phyloP scores from a whole-genome alignment of 768 basidiomycete species.

The Chalciporus pseudorubinellus region DNA sequence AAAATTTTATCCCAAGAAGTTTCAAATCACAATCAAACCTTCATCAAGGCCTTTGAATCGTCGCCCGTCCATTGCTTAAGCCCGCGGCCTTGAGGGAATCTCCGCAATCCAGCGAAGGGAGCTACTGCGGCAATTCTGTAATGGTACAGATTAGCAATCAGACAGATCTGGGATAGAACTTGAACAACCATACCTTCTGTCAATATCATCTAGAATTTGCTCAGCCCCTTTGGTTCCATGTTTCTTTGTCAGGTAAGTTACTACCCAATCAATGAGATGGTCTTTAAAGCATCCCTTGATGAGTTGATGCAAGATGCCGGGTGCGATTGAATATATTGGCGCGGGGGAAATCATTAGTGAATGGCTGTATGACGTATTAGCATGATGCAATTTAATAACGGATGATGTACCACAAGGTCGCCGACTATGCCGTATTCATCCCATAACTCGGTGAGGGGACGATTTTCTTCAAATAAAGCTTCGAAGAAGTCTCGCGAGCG shows the following conservation, averaged over 20 bases:
- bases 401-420: constrained; percentile 6
- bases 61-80: constrained; percentile 40
- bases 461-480: too few relatives aligned
- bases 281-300: constrained; percentile 37
- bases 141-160: too few relatives aligned
- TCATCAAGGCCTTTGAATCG: constrained; percentile 39
- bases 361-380: constrained; percentile 29
- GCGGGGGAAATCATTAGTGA: constrained; percentile 31
- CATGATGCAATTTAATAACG: too few relatives aligned
- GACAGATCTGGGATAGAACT: neutral
- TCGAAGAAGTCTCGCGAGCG: too few relatives aligned
- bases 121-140: constrained; percentile 32
- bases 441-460: constrained; percentile 20
- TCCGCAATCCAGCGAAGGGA: constrained; percentile 26
- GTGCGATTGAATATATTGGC: constrained; percentile 33
- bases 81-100: constrained; percentile 30
- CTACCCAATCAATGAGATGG: constrained; percentile 34
- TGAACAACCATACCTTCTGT: constrained; percentile 28
- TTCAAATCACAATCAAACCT: too few relatives aligned
- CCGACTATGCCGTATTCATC: constrained; percentile 8
- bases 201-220: constrained; percentile 29
- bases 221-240: constrained; percentile 11
- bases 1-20: too few relatives aligned
- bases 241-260: constrained; percentile 15
- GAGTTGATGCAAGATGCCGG: constrained; percentile 31